phyloP scores from a whole-genome alignment of 768 basidiomycete species.

The Kwoniella mangroviensis region DNA sequence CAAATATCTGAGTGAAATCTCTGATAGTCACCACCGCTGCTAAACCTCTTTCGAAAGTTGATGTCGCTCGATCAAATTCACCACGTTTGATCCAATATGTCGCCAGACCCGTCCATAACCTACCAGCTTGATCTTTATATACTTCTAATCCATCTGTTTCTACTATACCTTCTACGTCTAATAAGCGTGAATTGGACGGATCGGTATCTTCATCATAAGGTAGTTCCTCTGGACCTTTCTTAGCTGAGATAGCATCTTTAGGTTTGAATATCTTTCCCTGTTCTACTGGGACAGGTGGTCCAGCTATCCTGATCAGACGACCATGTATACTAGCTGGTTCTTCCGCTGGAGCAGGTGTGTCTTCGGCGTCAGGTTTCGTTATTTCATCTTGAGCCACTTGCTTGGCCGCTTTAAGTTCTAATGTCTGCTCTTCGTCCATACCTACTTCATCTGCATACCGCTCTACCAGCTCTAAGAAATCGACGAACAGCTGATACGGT shows the following conservation, averaged over 20 bases:
- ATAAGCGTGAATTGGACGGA: constrained; percentile 68
- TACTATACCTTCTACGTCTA: constrained; percentile 87
- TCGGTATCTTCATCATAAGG: constrained; percentile 82
- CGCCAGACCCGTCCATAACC: constrained; percentile 92
- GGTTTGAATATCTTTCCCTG: constrained; percentile 63
- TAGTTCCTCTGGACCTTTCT: constrained; percentile 19
- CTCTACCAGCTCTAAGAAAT: constrained; percentile 91
- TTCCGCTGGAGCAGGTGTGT: constrained; percentile 50
- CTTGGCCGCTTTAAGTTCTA: constrained; percentile 62
- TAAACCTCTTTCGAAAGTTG: constrained; percentile 86
- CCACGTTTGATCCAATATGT: constrained; percentile 98
- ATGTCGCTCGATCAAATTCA: constrained; percentile 87
- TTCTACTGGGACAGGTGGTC: constrained; percentile 65
- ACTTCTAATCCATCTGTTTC: constrained; percentile 80
- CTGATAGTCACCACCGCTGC: constrained; percentile 84
- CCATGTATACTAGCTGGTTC: constrained; percentile 64
- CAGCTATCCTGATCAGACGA: constrained; percentile 72
- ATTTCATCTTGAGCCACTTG: constrained; percentile 57
- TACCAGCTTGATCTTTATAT: constrained; percentile 96
- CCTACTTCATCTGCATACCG: constrained; percentile 90
- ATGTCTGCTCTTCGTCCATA: constrained; percentile 76
- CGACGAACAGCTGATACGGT: constrained; percentile 88
- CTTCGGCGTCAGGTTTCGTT: constrained; percentile 58
- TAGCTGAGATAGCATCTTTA: constrained; percentile 16
- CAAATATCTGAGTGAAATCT: constrained; percentile 97